Evolutionary conservation across 192 early-diverging fungal species (phyloP).

Genomic region (Paraglomus brasilianum): DNA sequence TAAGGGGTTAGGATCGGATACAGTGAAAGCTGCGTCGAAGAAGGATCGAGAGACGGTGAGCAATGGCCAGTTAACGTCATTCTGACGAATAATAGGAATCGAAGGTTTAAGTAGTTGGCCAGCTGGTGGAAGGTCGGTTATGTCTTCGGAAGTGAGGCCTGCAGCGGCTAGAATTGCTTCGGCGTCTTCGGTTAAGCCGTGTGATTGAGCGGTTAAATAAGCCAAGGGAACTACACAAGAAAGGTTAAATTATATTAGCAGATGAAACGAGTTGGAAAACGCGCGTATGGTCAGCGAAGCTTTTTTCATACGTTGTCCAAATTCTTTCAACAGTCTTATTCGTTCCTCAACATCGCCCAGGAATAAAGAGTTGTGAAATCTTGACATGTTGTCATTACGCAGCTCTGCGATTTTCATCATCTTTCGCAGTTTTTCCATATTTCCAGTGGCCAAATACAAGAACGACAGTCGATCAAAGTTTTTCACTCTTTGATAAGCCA

Average conservation of each 20-base stretch:
- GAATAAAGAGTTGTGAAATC: slow-evolving; percentile 90
- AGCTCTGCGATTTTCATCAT: slow-evolving; percentile 94
- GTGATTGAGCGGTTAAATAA: slow-evolving; percentile 87
- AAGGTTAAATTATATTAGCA: slow-evolving; percentile 14
- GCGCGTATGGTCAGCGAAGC: background rate
- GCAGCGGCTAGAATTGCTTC: slow-evolving; percentile 74
- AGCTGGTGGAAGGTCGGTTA: slow-evolving; percentile 42
- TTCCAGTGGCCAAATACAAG: slow-evolving; percentile 92
- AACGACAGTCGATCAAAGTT: slow-evolving; percentile 94
- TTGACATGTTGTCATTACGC: slow-evolving; percentile 81
- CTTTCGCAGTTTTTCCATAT: slow-evolving; percentile 85
- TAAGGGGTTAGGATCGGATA: slow-evolving; percentile 44
- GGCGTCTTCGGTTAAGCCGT: slow-evolving; percentile 86
- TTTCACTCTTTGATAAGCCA: slow-evolving; percentile 87
- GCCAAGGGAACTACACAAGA: slow-evolving; percentile 71
- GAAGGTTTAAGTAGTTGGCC: slow-evolving; percentile 65
- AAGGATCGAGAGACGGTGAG: slow-evolving; percentile 80
- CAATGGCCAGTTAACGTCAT: slow-evolving; percentile 91
- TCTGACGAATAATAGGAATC: slow-evolving; percentile 66
- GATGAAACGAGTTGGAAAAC: background rate
- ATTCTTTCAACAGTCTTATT: slow-evolving; percentile 75
- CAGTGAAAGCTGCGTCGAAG: slow-evolving; percentile 76
- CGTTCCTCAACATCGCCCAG: slow-evolving; percentile 94
- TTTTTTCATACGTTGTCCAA: slow-evolving; percentile 72
- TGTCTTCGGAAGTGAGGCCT: slow-evolving; percentile 64